phyloP scores from a whole-genome alignment of 2,329 filamentous ascomycete species.

The Dissoconium aciculare region DNA sequence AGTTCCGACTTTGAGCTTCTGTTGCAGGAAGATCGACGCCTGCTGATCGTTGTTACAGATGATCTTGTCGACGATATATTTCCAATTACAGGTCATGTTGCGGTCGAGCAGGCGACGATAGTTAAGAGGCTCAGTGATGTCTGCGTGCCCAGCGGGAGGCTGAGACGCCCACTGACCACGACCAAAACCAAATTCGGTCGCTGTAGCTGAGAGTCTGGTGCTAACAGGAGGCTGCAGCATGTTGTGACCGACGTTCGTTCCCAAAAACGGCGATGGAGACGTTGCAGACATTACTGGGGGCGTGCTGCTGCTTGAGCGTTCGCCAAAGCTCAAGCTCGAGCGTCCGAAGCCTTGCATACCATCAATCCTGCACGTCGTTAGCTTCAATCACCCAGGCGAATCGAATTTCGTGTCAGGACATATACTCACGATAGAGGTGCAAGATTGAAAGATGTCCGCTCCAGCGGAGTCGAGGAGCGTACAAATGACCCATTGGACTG shows the following conservation, averaged over 20 bases:
- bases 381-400: too few relatives aligned
- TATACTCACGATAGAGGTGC: slow-evolving; percentile 2
- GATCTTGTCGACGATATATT: slow-evolving; percentile 98
- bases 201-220: slow-evolving; percentile 32
- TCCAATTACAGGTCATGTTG: slow-evolving; percentile 97
- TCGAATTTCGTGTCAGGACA: too few relatives aligned
- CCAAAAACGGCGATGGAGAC: slow-evolving; percentile 11
- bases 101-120: slow-evolving; percentile 90
- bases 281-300: slow-evolving; percentile 5
- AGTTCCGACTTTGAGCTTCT: slow-evolving; percentile 95
- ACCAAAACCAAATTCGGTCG: slow-evolving; percentile 31
- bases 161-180: slow-evolving; percentile 21
- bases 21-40: slow-evolving; percentile 94
- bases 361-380: slow-evolving; percentile 10
- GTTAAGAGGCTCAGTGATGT: slow-evolving; percentile 82
- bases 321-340: slow-evolving; percentile 5
- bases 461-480: background rate
- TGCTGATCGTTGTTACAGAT: slow-evolving; percentile 99
- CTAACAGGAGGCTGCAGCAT: slow-evolving; percentile 22
- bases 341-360: slow-evolving; percentile 7
- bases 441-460: background rate
- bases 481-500: slow-evolving; percentile 1
- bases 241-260: slow-evolving; percentile 6
- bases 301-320: slow-evolving; percentile 7
- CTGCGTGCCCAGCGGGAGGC: slow-evolving; percentile 45